These are phyloP conservation scores for Smallanthus sonchifolius DNA, from an alignment of 129 eudicot species.

Conservation along the genomic window DNA sequence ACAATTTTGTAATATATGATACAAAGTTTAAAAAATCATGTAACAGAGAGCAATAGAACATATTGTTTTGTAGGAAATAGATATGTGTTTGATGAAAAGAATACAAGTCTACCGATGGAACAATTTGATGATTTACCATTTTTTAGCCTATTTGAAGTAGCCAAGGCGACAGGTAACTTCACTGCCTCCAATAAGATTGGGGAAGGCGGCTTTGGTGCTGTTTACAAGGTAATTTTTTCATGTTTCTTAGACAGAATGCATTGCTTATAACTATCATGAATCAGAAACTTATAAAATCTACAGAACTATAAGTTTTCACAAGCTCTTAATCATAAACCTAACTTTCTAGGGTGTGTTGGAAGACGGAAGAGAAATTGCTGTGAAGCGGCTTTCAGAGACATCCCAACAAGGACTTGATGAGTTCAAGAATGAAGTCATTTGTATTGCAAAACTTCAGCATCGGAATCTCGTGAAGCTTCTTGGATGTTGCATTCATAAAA, in stretches of 20 bases:
- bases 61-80: neutral
- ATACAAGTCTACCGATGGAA: neutral
- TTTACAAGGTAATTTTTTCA: neutral
- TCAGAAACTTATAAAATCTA: neutral
- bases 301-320: neutral
- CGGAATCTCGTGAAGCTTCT: neutral
- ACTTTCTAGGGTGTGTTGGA: neutral
- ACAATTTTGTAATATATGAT: neutral
- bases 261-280: neutral
- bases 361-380: neutral
- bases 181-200: neutral
- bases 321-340: neutral
- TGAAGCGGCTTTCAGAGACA: neutral
- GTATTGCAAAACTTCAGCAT: neutral
- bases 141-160: neutral
- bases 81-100: neutral
- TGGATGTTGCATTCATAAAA: neutral
- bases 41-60: neutral
- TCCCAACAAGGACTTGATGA: neutral
- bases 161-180: neutral
- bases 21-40: neutral
- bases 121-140: neutral
- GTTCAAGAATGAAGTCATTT: too few relatives aligned
- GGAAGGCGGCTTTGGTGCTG: neutral
- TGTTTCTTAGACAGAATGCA: neutral